A percentile compares a stretch with the other conserved stretches of the same genome.
These are phyloP conservation scores for Quercus gilva DNA, from an alignment of 306 rosid genomes.

Conservation along the genomic window DNA sequence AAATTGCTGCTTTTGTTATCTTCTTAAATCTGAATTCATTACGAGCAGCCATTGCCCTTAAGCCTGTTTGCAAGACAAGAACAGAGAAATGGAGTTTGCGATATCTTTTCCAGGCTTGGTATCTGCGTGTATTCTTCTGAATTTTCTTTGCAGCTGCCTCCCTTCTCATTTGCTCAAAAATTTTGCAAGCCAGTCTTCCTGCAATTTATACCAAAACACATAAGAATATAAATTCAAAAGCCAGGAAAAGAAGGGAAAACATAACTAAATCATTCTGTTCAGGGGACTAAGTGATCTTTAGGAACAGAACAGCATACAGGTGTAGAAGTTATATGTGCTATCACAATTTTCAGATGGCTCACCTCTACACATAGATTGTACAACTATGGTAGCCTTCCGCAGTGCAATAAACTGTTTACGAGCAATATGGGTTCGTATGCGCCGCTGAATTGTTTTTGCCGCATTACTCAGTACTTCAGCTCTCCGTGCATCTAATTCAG, in stretches of 20 bases:
- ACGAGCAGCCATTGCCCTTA: slow-evolving; percentile 78
- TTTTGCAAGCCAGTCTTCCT: slow-evolving; percentile 88
- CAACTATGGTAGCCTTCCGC: slow-evolving; percentile 54
- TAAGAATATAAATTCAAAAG: slow-evolving; percentile 19
- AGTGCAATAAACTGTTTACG: slow-evolving; percentile 72
- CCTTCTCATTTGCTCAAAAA: slow-evolving; percentile 58
- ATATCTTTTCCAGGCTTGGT: slow-evolving; percentile 59
- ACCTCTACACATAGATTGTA: slow-evolving; percentile 94
- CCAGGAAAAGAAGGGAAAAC: neutral
- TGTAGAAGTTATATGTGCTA: slow-evolving; percentile 21
- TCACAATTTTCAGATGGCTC: slow-evolving; percentile 31
- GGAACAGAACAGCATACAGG: slow-evolving; percentile 11
- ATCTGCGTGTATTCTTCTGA: slow-evolving; percentile 68
- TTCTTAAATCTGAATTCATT: slow-evolving; percentile 69
- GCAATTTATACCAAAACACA: slow-evolving; percentile 28
- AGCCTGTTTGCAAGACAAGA: slow-evolving; percentile 77
- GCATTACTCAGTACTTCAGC: slow-evolving; percentile 78
- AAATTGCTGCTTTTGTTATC: slow-evolving; percentile 70
- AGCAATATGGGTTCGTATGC: slow-evolving; percentile 77
- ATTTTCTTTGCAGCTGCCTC: slow-evolving; percentile 77
- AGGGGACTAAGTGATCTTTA: slow-evolving; percentile 10
- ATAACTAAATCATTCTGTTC: slow-evolving; percentile 2
- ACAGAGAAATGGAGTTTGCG: slow-evolving; percentile 55
- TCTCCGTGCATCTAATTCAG: slow-evolving; percentile 91
- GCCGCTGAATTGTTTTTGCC: slow-evolving; percentile 85